Conservation (phyloP, 805 yeast species). For the Ogataea salicorniae region DNA sequence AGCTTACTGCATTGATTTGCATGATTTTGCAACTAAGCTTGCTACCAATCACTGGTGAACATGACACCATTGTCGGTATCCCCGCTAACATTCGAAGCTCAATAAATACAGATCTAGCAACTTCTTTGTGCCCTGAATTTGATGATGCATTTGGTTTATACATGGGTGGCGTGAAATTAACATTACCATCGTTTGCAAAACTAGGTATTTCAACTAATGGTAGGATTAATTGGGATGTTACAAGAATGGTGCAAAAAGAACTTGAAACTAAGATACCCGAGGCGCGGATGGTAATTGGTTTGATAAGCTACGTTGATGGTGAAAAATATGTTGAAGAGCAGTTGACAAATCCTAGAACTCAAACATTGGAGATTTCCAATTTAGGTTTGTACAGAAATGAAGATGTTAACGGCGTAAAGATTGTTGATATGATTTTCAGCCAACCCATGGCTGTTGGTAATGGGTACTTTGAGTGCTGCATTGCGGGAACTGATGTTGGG, state of each 20-base stretch:
- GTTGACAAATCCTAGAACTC: slow-evolving; percentile 1
- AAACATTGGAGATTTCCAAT: slow-evolving; percentile 19
- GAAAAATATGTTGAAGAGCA: slow-evolving; percentile 1
- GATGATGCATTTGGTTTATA: slow-evolving; percentile 13
- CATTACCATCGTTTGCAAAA: slow-evolving; percentile 12
- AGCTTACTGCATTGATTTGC: slow-evolving; percentile 15
- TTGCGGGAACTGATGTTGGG: slow-evolving; percentile 13
- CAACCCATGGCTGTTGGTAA: slow-evolving; percentile 12
- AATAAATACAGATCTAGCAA: slow-evolving; percentile 1
- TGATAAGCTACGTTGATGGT: slow-evolving; percentile 5
- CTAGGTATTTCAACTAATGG: not conserved
- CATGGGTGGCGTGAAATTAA: slow-evolving; percentile 10
- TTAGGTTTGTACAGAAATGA: slow-evolving; percentile 10
- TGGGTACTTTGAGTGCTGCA: slow-evolving; percentile 13
- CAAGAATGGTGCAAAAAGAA: slow-evolving; percentile 7
- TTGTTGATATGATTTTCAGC: slow-evolving; percentile 13
- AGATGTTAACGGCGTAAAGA: slow-evolving; percentile 1
- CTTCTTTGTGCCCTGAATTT: slow-evolving; percentile 2
- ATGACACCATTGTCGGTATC: slow-evolving; percentile 9
- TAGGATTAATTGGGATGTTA: slow-evolving; percentile 14
- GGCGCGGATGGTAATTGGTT: slow-evolving; percentile 6
- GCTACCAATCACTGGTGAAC: slow-evolving; percentile 7
- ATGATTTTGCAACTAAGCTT: slow-evolving; percentile 9
- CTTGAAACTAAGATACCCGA: not conserved
- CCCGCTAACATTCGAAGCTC: slow-evolving; percentile 20